A percentile compares a stretch with the other conserved stretches of the same genome.
These are phyloP conservation scores for Beauveria bassiana DNA, from an alignment of 2,329 filamentous ascomycete genomes.

Conservation along the genomic window DNA sequence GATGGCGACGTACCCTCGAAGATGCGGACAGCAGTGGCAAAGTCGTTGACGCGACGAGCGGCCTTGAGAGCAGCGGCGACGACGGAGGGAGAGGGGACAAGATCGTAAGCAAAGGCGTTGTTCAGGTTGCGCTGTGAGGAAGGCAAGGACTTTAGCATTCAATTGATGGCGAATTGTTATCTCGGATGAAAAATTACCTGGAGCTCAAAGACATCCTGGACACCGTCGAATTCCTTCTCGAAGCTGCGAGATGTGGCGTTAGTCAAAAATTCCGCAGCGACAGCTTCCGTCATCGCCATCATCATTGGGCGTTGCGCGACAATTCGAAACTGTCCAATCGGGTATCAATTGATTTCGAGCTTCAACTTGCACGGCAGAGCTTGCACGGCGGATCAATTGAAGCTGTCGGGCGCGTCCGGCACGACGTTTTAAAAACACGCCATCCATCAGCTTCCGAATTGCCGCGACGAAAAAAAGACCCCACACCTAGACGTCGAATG, in stretches of 20 bases:
- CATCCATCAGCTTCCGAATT: conserved; percentile 1
- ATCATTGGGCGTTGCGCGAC: background rate
- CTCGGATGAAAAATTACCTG: conserved; percentile 58
- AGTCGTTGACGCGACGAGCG: conserved; percentile 95
- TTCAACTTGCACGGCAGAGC: background rate
- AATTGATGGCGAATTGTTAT: background rate
- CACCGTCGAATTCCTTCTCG: conserved; percentile 96
- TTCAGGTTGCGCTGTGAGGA: conserved; percentile 72
- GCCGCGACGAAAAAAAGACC: background rate
- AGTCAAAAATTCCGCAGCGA: conserved; percentile 16
- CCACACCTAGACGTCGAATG: background rate
- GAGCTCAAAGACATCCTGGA: conserved; percentile 99
- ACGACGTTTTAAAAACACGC: background rate
- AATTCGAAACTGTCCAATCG: background rate
- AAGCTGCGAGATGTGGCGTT: conserved; percentile 53
- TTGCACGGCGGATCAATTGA: background rate
- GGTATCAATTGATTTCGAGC: background rate
- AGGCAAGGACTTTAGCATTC: background rate
- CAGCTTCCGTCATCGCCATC: conserved; percentile 12
- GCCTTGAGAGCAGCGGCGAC: conserved; percentile 87
- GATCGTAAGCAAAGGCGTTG: conserved; percentile 99
- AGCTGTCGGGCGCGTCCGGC: background rate
- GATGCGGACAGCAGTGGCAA: conserved; percentile 92
- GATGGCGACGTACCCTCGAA: conserved; percentile 73
- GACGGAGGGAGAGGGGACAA: conserved; percentile 89